Base-by-base conservation (phyloP, 164 flowering plant species). In the Liquidambar formosana region DNA sequence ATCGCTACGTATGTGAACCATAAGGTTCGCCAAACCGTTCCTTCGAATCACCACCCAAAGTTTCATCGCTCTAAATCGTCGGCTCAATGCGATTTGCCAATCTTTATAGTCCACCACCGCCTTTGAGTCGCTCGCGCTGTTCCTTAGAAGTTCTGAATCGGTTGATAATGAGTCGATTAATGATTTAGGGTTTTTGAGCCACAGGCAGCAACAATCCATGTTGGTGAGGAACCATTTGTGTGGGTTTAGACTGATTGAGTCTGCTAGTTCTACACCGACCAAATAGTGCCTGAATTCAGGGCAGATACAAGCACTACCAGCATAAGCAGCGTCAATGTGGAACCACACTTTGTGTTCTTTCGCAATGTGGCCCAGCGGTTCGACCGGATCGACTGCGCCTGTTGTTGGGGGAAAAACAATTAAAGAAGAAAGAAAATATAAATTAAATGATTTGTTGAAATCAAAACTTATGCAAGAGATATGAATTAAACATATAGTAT, bases 241-340 rank as follows among this genome's bases (percentile, higher is more conserved):
- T 10, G 16, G 49, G 49, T 46, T 46, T 11, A 46, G 3, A 10
- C 16, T 46, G 10, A 46, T 46, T 3, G 49, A 46, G 12, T 46
- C 49, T 3, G 49, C 49, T 3, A 46, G 49, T 10, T 46, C 49
- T 1, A 46, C 13, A 59, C 71, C 12, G 26, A 59, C 65, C 22
- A 68, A 23, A 10, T 23, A 61, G 19, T 59, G 71, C 5, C 71
- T 63, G 27, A 68, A 68, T 52, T 68, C 65, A 11, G 71, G 71
- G 57, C 64, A 68, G 12, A 68, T 59, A 21, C 71, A 60, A 8
- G 56, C 65, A n/a, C 63, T 67, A 1, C 71, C 63, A 0, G 64
- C 71, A n/a, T 68, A 68, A n/a, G 71, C 63, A 10, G 56, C 72
- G 14, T 69, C 72, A 1, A 66, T 57, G 15, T 66, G 70, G 33